Conservation (phyloP, 2,329 filamentous ascomycete species). For the Phyllosticta citriasiana region DNA sequence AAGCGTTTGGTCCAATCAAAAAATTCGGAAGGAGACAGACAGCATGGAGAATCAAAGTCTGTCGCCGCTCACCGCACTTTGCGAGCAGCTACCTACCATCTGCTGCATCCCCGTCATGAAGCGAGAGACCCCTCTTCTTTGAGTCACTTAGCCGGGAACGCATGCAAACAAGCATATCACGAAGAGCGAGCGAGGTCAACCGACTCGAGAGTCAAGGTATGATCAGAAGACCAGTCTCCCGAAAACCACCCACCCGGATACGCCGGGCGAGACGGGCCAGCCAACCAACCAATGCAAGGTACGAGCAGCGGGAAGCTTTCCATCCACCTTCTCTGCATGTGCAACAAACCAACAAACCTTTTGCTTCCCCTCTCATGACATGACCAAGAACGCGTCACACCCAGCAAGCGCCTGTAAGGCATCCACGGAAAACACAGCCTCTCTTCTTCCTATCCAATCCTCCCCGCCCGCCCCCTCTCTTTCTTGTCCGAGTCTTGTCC, state of each 20-base stretch:
- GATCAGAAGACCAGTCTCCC: not conserved
- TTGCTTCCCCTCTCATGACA: not conserved
- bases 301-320: not conserved
- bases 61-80: not conserved
- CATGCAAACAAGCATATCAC: not conserved
- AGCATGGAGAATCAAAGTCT: not conserved
- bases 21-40: not conserved
- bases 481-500: no score
- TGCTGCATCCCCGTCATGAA: not conserved
- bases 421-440: no score
- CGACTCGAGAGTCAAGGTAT: not conserved
- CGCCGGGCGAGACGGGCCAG: no score
- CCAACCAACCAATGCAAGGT: not conserved
- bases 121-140: not conserved
- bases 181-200: not conserved
- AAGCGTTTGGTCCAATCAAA: not conserved
- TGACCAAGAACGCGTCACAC: not conserved
- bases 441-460: no score
- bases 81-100: not conserved
- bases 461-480: no score
- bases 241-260: not conserved
- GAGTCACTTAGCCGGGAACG: not conserved
- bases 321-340: not conserved
- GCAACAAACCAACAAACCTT: not conserved
- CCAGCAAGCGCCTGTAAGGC: no score